Base-by-base conservation (phyloP, 352 stramenopile species). In the Saprolegnia diclina region DNA sequence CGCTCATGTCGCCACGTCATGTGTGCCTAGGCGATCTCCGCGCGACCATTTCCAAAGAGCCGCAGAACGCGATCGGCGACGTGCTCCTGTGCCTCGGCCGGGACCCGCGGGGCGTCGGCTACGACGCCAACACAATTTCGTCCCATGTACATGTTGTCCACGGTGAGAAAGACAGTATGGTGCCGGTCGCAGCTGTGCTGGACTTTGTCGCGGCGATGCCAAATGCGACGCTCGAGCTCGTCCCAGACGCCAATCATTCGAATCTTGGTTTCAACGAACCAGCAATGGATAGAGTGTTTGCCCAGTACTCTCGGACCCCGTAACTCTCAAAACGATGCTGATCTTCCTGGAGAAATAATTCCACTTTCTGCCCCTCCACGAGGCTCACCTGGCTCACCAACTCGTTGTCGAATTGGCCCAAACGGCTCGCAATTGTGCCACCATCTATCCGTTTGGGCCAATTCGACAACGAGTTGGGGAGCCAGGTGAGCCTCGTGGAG, bases 31-130 rank as follows among this genome's bases (percentile, higher is more conserved):
- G 52, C 35, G 52, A 59, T 19, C 35, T 59, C 11, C 52, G 52
- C 24, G 52, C 52, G 35, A 59, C 24, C 3, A 59, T 59, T 18
- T 16, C 52, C 2, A 42, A 3, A 42, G 52, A 59, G 35, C 52
- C 52, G 3, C 11, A 59, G 16, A 38, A 59, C 22, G 63, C 63
- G 37, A 45, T 53, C 3, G 45, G 29, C 19, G 63, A 69, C 24
- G 46, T 69, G 9, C 24, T 69, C 11, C 11, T 24, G 18, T 69
- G 42, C 53, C 48, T 69, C 19, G 45, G 52, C 1, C 10, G n/a
- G 10, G 52, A 59, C 19, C 35, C 52, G 13, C 24, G 52, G 13
- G 52, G 52, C 13, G 13, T 59, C 52, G 52, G 52, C n/a, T 59
- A 21, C 19, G 52, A 16, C 13, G 11, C 52, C 7, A n/a, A 3